Base-by-base conservation (phyloP, 2,329 filamentous ascomycete species). In the Colletotrichum limetticola region DNA sequence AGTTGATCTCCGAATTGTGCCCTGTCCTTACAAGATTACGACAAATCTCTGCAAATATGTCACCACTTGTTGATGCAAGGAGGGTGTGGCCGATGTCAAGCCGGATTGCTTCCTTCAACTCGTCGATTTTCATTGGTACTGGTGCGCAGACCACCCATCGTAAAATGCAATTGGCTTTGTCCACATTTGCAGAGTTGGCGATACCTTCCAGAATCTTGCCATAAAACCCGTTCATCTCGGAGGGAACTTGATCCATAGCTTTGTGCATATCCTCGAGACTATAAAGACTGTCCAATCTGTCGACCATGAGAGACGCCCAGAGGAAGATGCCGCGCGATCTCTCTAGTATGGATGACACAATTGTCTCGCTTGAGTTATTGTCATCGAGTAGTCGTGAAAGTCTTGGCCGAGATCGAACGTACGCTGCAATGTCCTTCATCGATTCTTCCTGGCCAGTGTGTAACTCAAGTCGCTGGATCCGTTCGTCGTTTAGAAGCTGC, bases 251-350 rank as follows among this genome's bases (percentile, higher is more conserved):
- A n/a, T 49, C 42, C 42, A 49, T 3, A 49, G 42, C 42, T 19
- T n/a, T 49, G 2, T 49, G 42, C 42, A 49, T 49, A 7, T 49
- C 42, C 12, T 49, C 42, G 12, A 49, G 42, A 49, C 42, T 49
- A 12, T 49, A 49, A 6, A 49, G 42, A n/a, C 14, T 71, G 5
- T 77, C 74, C 2, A 78, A 68, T 4, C 72, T 61, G 2, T 67
- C 67, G 57, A 77, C 70, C 35, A 75, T 76, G 3, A 78, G 68
- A 2, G 76, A 76, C 4, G 76, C 77, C 77, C 77, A 78, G 7
- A 78, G 73, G 58, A 78, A 78, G 28, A 77, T 75, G 22, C 76
- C 77, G 19, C 76, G 75, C 0, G 76, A 79, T 49, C 76, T 78
- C 12, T 68, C 52, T 4, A 78, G 67, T 6, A 79, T 75, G 32